Conservation (phyloP, 2,329 filamentous ascomycete species). For the Fusarium scirpi region DNA sequence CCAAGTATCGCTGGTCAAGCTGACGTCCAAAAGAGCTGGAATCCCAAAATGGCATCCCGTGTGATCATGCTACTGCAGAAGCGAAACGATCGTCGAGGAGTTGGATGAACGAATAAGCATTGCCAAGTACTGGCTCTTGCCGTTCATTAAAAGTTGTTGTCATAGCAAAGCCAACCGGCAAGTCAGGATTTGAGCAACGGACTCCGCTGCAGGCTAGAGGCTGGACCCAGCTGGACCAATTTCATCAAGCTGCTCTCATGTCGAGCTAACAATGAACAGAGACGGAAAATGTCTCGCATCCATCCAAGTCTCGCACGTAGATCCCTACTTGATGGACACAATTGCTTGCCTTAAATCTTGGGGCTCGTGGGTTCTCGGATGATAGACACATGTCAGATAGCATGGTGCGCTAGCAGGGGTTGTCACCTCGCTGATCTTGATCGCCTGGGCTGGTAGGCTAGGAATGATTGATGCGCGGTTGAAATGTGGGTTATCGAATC, state of each 20-base stretch:
- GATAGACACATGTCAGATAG: slow-evolving; percentile 47
- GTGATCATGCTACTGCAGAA: slow-evolving; percentile 6
- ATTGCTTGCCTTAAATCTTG: slow-evolving; percentile 43
- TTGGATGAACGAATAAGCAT: background rate
- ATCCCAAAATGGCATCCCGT: slow-evolving; percentile 32
- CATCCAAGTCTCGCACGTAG: slow-evolving; percentile 37
- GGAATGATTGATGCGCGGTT: slow-evolving; percentile 10
- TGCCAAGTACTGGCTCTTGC: slow-evolving; percentile 1
- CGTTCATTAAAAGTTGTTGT: slow-evolving; percentile 3
- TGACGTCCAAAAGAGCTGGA: background rate
- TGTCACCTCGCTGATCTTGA: slow-evolving; percentile 43
- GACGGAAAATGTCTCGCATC: slow-evolving; percentile 20
- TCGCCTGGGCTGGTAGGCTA: slow-evolving; percentile 20
- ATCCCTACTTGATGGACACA: slow-evolving; percentile 39
- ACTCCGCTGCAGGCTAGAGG: slow-evolving; percentile 10
- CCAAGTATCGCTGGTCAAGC: background rate
- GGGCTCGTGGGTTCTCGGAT: slow-evolving; percentile 45
- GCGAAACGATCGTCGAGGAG: slow-evolving; percentile 13
- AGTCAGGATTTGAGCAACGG: background rate
- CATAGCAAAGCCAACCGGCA: background rate
- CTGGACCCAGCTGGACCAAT: slow-evolving; percentile 1
- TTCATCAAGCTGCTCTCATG: slow-evolving; percentile 6
- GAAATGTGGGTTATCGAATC: slow-evolving; percentile 39
- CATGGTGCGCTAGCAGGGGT: slow-evolving; percentile 45
- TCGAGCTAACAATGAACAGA: slow-evolving; percentile 3